These are phyloP conservation scores for Populus tremula DNA, from an alignment of 345 rosid genomes.

Conservation along the genomic window DNA sequence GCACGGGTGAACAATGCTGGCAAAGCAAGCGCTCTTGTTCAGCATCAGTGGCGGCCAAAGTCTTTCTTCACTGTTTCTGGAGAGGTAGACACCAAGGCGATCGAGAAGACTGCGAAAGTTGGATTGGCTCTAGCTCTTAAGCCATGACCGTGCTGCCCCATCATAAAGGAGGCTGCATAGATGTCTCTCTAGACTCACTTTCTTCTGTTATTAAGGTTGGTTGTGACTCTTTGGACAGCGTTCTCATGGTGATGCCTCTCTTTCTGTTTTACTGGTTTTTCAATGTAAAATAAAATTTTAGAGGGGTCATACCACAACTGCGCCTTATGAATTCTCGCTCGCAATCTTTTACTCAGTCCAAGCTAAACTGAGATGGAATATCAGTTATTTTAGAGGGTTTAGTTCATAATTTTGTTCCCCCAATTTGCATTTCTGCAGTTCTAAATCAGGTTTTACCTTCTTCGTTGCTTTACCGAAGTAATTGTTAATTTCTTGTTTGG, in stretches of 20 bases:
- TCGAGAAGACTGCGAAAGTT: constrained; percentile 80
- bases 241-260: constrained; percentile 17
- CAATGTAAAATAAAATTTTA: constrained; percentile 33
- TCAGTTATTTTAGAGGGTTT: constrained; percentile 10
- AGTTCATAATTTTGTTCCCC: neutral
- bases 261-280: constrained; percentile 23
- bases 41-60: constrained; percentile 90
- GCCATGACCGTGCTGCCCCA: constrained; percentile 37
- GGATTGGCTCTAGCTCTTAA: constrained; percentile 86
- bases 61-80: constrained; percentile 72
- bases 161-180: constrained; percentile 9
- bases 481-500: neutral
- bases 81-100: constrained; percentile 82
- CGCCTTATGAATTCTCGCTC: constrained; percentile 4
- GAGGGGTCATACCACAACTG: constrained; percentile 17
- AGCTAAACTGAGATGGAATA: constrained; percentile 5
- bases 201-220: constrained; percentile 17
- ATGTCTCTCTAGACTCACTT: constrained; percentile 18
- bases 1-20: constrained; percentile 74
- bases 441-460: neutral
- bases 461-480: neutral
- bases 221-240: constrained; percentile 2
- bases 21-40: constrained; percentile 67
- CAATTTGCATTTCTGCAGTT: neutral
- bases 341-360: constrained; percentile 1